Evolutionary conservation across 495 filamentous ascomycete species (phyloP), one percentile per base, ranked within the genome.

Genomic region (Aspergillus bertholletiae): DNA sequence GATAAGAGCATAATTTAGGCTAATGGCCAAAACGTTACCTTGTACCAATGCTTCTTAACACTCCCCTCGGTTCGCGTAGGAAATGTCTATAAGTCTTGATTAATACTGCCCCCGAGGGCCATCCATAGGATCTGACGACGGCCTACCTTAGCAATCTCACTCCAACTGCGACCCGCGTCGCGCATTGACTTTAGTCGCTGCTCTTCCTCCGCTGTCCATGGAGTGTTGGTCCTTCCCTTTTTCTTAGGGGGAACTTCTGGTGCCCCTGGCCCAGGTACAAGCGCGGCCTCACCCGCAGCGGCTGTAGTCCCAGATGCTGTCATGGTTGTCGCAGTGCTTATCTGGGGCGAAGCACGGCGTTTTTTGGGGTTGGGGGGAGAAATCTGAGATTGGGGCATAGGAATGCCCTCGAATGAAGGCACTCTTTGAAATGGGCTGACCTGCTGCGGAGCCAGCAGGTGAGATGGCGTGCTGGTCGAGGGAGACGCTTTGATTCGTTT

Each of bases 31-130:
- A 15, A 46, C 75, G 49, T 15, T 78, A 92, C 92, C 82, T 98
- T 98, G 69, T 98, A 98, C 94, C 94, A 98, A 70, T 98, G 94
- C 75, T 98, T 98, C 80, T 98, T 98, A 11, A 98, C 94, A 64
- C 91, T 96, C 17, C 94, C 94, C 70, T 98, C 94, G 21, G 94
- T 98, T 59, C 94, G 80, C 17, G 82, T 84, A 15, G 94, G 94
- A 71, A 98, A 98, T 9, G 88, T 92, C 90, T 95, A 64, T 37
- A 35, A 62, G 51, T 49, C 46, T 59, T 74, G 75, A 72, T 49
- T n/a, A 49, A 54, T 34, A 63, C 52, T 39, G 41, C 45, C 41
- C 46, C 15, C 51, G n/a, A 34, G 21, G 21, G 34, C 15, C n/a
- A 32, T n/a, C 26, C 50, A 35, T 46, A 23, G 30, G 28, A 39